These are phyloP conservation scores for Delonix regia DNA, from an alignment of 306 rosid genomes.

Conservation along the genomic window DNA sequence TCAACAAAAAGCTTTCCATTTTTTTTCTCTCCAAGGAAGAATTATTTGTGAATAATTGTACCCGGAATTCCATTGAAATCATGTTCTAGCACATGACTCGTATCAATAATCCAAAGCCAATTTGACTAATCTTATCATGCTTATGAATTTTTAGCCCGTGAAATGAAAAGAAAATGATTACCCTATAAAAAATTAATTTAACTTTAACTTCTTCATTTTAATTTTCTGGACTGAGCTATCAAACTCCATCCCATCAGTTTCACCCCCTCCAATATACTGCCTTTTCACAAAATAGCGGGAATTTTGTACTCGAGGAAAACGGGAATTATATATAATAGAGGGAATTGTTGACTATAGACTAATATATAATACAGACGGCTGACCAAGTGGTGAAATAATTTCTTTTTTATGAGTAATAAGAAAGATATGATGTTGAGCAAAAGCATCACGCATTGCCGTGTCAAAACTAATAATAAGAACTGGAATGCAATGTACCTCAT, in stretches of 20 bases:
- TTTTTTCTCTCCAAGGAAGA: neutral
- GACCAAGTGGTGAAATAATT: neutral
- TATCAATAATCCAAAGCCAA: neutral
- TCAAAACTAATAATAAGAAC: neutral
- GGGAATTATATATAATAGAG: no score
- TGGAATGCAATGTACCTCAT: neutral
- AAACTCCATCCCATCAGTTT: neutral
- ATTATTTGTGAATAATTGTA: constrained; percentile 13
- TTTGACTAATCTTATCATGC: neutral
- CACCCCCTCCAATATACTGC: neutral
- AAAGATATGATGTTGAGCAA: neutral
- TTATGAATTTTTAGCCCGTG: neutral
- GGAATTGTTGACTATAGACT: neutral
- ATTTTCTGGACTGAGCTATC: no score
- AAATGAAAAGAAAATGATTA: no score
- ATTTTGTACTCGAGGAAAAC: neutral
- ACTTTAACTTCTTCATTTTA: no score
- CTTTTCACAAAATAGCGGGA: no score
- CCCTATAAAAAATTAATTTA: no score
- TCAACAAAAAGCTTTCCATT: neutral
- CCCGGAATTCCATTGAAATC: constrained; percentile 20
- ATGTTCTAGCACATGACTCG: constrained; percentile 27
- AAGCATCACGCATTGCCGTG: neutral
- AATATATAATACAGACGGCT: neutral
- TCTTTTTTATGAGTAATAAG: neutral